These are phyloP conservation scores for Neurospora sp. DNA, from an alignment of 495 filamentous ascomycete species.

Conservation along the genomic window DNA sequence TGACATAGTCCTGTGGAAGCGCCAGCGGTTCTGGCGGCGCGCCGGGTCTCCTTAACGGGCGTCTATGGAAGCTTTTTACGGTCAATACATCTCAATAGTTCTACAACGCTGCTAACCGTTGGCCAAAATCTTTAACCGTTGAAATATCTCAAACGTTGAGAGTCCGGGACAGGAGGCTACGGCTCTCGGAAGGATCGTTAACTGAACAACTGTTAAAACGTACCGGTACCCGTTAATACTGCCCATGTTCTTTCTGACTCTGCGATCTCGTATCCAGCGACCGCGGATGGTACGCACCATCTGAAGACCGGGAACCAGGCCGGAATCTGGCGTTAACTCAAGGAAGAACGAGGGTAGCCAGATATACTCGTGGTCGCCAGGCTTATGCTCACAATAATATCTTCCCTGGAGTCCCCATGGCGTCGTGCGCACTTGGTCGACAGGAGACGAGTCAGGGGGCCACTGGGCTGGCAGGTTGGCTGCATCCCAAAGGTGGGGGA, in stretches of 20 bases:
- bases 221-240: too few relatives aligned
- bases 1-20: background rate
- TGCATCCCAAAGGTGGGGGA: background rate
- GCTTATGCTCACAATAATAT: background rate
- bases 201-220: too few relatives aligned
- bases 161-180: too few relatives aligned
- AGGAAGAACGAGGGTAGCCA: background rate
- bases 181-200: too few relatives aligned
- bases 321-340: background rate
- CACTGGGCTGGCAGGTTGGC: background rate
- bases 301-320: background rate
- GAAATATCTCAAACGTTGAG: too few relatives aligned
- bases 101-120: background rate
- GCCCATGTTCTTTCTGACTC: background rate
- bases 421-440: background rate
- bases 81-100: too few relatives aligned
- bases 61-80: too few relatives aligned
- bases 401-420: background rate
- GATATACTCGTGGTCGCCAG: background rate
- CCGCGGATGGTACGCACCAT: background rate
- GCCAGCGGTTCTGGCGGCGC: background rate
- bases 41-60: background rate
- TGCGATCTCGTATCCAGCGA: background rate
- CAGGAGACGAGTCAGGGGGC: background rate
- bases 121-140: background rate